Evolutionary conservation across 768 basidiomycete genomes (phyloP).

Genomic region (Termitomyces bulborhizus): DNA sequence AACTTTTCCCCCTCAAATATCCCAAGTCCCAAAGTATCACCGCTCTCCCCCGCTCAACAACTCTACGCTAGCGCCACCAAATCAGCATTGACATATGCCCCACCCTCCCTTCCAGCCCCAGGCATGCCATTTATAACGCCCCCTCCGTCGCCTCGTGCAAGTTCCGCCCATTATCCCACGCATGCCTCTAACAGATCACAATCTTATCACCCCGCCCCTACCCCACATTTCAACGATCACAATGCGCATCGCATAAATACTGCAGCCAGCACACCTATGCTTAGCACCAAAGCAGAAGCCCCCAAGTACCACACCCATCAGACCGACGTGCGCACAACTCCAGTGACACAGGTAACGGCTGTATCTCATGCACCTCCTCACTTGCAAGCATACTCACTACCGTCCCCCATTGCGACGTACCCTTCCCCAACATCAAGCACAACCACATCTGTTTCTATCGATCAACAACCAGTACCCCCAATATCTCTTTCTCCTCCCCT

Average conservation of each 20-base stretch:
- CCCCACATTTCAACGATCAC: background rate
- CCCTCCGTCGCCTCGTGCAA: background rate
- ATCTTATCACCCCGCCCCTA: constrained; percentile 5
- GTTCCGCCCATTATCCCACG: background rate
- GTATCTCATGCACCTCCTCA: background rate
- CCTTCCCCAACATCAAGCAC: background rate
- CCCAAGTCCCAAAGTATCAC: background rate
- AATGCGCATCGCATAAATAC: constrained; percentile 8
- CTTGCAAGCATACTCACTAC: background rate
- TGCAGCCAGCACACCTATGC: background rate
- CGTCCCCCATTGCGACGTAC: background rate
- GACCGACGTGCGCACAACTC: background rate
- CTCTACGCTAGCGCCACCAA: constrained; percentile 13
- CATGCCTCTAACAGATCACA: constrained; percentile 4
- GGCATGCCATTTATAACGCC: background rate
- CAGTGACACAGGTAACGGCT: background rate
- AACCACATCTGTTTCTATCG: background rate
- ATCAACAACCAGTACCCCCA: background rate
- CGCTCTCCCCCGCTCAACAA: constrained; percentile 13
- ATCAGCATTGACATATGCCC: background rate
- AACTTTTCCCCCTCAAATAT: background rate
- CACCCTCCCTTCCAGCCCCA: background rate
- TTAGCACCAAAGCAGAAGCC: background rate
- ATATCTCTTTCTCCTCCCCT: background rate
- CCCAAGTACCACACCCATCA: background rate